Conservation (phyloP, 371 early-diverging fungal species). For the Sporodiniella umbellata region DNA sequence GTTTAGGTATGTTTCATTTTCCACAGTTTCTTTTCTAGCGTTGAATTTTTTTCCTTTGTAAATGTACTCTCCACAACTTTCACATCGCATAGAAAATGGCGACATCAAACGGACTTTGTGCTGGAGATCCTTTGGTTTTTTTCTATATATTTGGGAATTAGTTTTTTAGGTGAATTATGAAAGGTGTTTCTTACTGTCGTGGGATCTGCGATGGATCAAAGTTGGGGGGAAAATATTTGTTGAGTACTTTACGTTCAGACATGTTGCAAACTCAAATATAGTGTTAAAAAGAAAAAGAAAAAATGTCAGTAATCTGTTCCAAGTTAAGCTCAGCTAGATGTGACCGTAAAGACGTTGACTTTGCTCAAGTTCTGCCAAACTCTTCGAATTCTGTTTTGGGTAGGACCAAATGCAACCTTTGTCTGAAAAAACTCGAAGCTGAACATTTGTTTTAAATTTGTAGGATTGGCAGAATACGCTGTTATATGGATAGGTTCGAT, state of each 20-base stretch:
- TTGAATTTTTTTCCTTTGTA: constrained; percentile 98
- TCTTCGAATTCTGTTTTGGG: too few relatives aligned
- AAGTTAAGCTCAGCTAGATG: not conserved
- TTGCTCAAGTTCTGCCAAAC: too few relatives aligned
- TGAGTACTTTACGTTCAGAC: constrained; percentile 85
- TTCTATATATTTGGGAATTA: constrained; percentile 60
- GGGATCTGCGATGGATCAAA: constrained; percentile 79
- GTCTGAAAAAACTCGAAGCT: too few relatives aligned
- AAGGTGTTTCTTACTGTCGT: constrained; percentile 31
- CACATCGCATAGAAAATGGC: constrained; percentile 98
- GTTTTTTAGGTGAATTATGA: not conserved
- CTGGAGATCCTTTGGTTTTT: constrained; percentile 76
- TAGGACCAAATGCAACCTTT: too few relatives aligned
- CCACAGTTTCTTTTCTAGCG: constrained; percentile 87
- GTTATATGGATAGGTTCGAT: too few relatives aligned
- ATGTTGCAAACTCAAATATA: constrained; percentile 31
- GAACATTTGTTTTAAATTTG: too few relatives aligned
- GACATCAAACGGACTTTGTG: constrained; percentile 96
- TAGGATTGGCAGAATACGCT: too few relatives aligned
- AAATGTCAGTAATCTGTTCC: not conserved
- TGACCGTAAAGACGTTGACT: not conserved
- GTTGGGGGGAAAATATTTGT: constrained; percentile 94
- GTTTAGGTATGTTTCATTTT: constrained; percentile 79
- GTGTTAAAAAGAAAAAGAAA: not conserved
- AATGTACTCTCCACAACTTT: constrained; percentile 93